A percentile compares a stretch with the other conserved stretches of the same genome.
These are phyloP conservation scores for Sphagnum magellanicum DNA, from an alignment of 228 moss, liverwort and hornwort genomes.

Conservation along the genomic window DNA sequence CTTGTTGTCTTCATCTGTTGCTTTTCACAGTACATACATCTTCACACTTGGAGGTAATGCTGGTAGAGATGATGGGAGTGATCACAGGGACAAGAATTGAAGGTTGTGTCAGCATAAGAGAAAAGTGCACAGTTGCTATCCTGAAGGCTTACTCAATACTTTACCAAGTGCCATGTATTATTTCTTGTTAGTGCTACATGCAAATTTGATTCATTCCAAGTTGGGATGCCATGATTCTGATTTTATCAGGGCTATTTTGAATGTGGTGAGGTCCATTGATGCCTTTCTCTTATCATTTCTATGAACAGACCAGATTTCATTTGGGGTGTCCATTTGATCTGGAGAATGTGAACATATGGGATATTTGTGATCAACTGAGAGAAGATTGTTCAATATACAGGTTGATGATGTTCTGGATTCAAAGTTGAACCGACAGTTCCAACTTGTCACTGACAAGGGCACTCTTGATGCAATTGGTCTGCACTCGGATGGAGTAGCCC, in stretches of 20 bases:
- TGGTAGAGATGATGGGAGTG: too few species aligned
- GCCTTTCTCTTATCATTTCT: too few species aligned
- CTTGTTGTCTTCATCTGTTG: background rate
- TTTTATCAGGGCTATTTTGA: too few species aligned
- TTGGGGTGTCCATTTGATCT: too few species aligned
- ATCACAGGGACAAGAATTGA: background rate
- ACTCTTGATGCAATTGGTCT: slow-evolving; percentile 97
- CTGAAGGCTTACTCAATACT: too few species aligned
- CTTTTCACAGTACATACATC: background rate
- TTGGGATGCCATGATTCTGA: too few species aligned
- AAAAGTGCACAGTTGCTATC: background rate
- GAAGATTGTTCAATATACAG: slow-evolving; percentile 17
- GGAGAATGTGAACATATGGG: background rate
- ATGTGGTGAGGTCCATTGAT: too few species aligned
- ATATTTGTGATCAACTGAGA: background rate
- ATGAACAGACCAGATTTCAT: too few species aligned
- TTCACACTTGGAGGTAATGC: too few species aligned
- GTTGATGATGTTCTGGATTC: slow-evolving; percentile 90
- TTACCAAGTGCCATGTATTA: too few species aligned
- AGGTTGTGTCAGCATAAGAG: background rate
- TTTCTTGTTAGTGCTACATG: too few species aligned
- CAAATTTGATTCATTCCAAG: too few species aligned
- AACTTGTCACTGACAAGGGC: slow-evolving; percentile 93
- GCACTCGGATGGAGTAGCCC: slow-evolving; percentile 80
- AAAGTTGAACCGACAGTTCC: slow-evolving; percentile 63